Percentiles rank a stretch among this genome's conserved stretches.
Evolutionary conservation across 495 filamentous ascomycete genomes (phyloP).

Genomic region (Barbatosphaeria neglecta): DNA sequence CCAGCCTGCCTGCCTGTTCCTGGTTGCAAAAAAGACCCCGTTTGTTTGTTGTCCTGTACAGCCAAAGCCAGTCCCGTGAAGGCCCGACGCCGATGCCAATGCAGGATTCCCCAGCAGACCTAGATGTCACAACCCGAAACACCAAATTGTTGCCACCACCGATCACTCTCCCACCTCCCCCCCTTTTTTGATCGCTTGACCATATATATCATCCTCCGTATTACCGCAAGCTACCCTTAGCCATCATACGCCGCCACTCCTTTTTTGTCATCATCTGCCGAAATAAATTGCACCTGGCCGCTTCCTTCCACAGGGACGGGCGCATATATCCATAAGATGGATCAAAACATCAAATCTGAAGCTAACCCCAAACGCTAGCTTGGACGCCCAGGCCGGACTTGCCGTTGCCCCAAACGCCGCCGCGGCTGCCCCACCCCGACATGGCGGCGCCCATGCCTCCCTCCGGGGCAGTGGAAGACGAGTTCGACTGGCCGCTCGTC

Average conservation of each 20-base stretch:
- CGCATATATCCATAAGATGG: neutral
- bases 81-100: conserved; percentile 1
- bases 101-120: conserved; percentile 1
- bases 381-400: conserved; percentile 60
- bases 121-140: neutral
- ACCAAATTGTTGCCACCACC: neutral
- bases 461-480: conserved; percentile 25
- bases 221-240: neutral
- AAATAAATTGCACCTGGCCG: no score
- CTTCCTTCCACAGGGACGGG: no score
- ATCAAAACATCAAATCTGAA: neutral
- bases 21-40: neutral
- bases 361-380: conserved; percentile 68
- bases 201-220: neutral
- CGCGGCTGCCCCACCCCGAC: conserved; percentile 58
- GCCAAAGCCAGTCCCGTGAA: conserved; percentile 1
- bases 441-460: conserved; percentile 28
- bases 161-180: no score
- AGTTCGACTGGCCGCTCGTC: conserved; percentile 24
- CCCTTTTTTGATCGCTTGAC: neutral
- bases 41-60: conserved; percentile 1
- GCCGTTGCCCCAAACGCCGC: conserved; percentile 58
- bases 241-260: no score
- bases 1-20: neutral
- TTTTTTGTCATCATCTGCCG: no score